These are phyloP conservation scores for Dipsacomyces acuminosporus DNA, from an alignment of 371 early-diverging fungal species.

Conservation along the genomic window DNA sequence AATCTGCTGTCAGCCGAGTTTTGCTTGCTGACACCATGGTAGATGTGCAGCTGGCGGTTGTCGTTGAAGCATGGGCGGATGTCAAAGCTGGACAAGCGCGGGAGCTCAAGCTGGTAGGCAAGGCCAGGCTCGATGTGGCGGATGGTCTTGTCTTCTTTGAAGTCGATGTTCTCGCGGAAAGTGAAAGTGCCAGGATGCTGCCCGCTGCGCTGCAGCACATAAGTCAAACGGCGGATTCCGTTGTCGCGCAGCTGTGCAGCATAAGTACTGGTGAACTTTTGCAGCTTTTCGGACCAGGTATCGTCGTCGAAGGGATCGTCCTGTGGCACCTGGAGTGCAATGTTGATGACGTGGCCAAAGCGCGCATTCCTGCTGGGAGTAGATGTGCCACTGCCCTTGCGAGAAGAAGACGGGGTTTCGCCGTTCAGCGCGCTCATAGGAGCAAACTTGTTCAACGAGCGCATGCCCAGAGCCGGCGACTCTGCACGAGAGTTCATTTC, in stretches of 20 bases:
- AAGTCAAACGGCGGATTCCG: conserved; percentile 85
- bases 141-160: conserved; percentile 86
- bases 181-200: conserved; percentile 92
- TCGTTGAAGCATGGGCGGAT: conserved; percentile 91
- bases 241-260: conserved; percentile 63
- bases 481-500: conserved; percentile 32
- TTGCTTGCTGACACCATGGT: conserved; percentile 91
- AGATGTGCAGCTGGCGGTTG: conserved; percentile 91
- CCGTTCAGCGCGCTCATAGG: conserved; percentile 38
- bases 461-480: conserved; percentile 42
- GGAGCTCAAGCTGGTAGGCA: conserved; percentile 94
- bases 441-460: conserved; percentile 17
- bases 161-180: conserved; percentile 85
- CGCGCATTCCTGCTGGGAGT: conserved; percentile 26
- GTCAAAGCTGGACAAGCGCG: conserved; percentile 89
- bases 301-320: conserved; percentile 56
- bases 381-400: conserved; percentile 17
- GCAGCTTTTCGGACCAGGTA: conserved; percentile 59
- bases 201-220: conserved; percentile 76
- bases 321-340: conserved; percentile 64
- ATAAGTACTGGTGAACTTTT: conserved; percentile 54
- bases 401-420: neutral
- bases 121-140: conserved; percentile 97
- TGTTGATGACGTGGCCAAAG: conserved; percentile 72
- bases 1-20: conserved; percentile 91